Evolutionary conservation across 208 protist species (phyloP).

Genomic region (Acanthamoeba castellanii): DNA sequence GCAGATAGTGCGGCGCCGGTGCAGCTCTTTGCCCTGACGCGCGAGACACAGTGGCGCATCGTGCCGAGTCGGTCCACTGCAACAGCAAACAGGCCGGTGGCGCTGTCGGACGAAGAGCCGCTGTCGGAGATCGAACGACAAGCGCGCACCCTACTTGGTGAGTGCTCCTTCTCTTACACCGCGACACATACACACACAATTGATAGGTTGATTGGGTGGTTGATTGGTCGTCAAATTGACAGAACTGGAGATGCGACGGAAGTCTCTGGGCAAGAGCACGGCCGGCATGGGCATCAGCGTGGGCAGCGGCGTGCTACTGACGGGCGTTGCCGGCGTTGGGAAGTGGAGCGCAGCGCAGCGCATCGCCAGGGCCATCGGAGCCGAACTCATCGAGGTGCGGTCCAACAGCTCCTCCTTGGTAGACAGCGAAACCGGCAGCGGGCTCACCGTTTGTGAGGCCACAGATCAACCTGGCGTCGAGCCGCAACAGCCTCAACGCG

Average conservation of each 20-base stretch:
- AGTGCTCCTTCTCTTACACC: neutral
- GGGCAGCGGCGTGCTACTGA: slow-evolving; percentile 32
- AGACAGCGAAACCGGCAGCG: neutral
- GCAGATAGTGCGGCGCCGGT: neutral
- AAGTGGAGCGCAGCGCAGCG: neutral
- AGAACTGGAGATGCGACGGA: slow-evolving; percentile 16
- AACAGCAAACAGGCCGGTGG: neutral
- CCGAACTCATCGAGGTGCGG: slow-evolving; percentile 4
- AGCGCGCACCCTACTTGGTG: neutral
- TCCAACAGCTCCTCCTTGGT: neutral
- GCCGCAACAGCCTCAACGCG: neutral
- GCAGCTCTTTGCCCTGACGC: slow-evolving; percentile 5
- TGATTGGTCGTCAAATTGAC: neutral
- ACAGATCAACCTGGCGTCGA: neutral
- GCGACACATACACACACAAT: neutral
- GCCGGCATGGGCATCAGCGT: neutral
- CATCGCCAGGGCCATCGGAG: neutral
- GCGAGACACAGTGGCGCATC: slow-evolving; percentile 25
- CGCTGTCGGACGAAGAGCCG: neutral
- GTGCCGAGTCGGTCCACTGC: neutral
- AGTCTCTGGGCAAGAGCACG: neutral
- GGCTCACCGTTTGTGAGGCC: neutral
- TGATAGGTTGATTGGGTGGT: neutral
- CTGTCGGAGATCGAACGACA: slow-evolving; percentile 6
- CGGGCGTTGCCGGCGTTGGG: neutral